phyloP scores from a whole-genome alignment of 2,329 filamentous ascomycete genomes.

The Dendrostoma leiphaemia region DNA sequence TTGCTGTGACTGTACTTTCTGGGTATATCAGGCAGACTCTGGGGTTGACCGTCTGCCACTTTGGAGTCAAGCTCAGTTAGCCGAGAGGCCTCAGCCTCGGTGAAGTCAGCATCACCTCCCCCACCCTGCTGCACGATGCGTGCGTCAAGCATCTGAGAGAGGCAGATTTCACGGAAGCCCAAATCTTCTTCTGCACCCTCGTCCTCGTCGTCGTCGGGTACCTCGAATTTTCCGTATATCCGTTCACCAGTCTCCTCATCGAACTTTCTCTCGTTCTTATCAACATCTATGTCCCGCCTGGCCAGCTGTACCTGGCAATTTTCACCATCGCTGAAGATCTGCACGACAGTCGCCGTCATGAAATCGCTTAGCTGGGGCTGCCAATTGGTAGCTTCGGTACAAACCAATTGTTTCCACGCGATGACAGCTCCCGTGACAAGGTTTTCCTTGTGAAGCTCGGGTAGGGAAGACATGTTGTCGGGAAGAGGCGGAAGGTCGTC shows the following conservation, averaged over 20 bases:
- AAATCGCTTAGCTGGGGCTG: slow-evolving; percentile 57
- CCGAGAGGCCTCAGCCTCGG: neutral
- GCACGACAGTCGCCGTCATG: slow-evolving; percentile 66
- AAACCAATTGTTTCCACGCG: slow-evolving; percentile 63
- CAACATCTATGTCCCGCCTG: slow-evolving; percentile 60
- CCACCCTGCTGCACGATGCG: slow-evolving; percentile 55
- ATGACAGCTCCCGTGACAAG: slow-evolving; percentile 61
- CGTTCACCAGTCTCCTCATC: slow-evolving; percentile 69
- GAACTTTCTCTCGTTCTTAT: slow-evolving; percentile 55
- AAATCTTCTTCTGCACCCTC: slow-evolving; percentile 56
- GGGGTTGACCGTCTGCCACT: slow-evolving; percentile 14
- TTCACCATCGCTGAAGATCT: slow-evolving; percentile 48
- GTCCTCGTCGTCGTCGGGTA: slow-evolving; percentile 61
- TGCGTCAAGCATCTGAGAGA: slow-evolving; percentile 65
- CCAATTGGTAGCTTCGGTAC: slow-evolving; percentile 64
- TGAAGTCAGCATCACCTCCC: neutral
- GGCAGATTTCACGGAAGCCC: slow-evolving; percentile 58
- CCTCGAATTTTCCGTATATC: slow-evolving; percentile 76
- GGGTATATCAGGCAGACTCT: neutral
- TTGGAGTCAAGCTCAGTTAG: neutral
- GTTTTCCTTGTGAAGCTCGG: slow-evolving; percentile 45
- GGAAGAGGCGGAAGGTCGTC: slow-evolving; percentile 66
- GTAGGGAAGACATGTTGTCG: slow-evolving; percentile 52
- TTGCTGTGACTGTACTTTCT: slow-evolving; percentile 26
- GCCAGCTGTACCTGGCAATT: slow-evolving; percentile 64